Conservation (phyloP, 306 rosid genomes). For the Prosopis cineraria region DNA sequence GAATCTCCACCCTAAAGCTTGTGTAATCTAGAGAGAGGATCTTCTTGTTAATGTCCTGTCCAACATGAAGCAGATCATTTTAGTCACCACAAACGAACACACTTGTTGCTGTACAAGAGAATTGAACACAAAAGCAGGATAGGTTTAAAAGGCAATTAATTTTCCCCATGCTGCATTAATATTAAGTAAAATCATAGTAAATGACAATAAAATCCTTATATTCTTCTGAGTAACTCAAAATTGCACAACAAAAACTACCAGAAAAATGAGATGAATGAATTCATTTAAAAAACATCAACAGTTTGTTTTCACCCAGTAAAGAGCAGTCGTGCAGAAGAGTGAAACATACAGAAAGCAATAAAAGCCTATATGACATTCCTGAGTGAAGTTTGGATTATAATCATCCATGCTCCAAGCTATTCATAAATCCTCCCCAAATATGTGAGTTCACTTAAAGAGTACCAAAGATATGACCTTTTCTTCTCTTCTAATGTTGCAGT, state of each 20-base stretch:
- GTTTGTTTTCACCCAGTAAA: neutral
- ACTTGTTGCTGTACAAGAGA: neutral
- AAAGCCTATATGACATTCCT: neutral
- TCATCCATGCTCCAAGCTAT: neutral
- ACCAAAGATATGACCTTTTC: neutral
- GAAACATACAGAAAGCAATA: neutral
- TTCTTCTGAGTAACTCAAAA: no score
- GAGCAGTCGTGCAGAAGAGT: neutral
- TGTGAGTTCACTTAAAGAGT: neutral
- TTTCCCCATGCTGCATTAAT: neutral
- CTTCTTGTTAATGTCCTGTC: constrained; percentile 65
- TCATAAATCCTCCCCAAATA: neutral
- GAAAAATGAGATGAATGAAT: neutral
- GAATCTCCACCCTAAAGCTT: constrained; percentile 56
- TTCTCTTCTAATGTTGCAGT: neutral
- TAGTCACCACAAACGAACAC: neutral
- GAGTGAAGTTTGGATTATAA: neutral
- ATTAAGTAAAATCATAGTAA: neutral
- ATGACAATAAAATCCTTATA: neutral
- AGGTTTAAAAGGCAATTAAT: neutral
- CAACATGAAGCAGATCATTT: constrained; percentile 10
- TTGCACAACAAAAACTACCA: neutral
- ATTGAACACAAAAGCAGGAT: neutral
- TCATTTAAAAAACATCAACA: neutral
- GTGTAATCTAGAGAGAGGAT: constrained; percentile 48